Base-by-base conservation (phyloP, 1,284 basidiomycete species). In the Ceratobasidium theobromae region DNA sequence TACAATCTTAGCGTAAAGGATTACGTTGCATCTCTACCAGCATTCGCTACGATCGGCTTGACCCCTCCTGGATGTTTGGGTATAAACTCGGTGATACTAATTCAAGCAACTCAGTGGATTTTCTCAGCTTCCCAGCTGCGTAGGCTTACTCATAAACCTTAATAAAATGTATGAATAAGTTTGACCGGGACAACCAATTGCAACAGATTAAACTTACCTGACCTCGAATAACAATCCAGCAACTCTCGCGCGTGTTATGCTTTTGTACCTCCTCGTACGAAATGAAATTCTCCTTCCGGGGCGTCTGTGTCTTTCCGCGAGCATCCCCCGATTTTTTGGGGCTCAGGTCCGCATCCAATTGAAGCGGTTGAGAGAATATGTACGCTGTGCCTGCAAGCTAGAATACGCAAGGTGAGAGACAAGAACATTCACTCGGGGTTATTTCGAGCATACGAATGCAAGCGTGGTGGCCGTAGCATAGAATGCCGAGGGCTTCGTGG, bases 11-110 rank as follows among this genome's bases (percentile, higher is more conserved):
- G 1, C 21, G 58, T n/a, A 48, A 21, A 4, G 54, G 21, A 14
- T 49, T 38, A 69, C 68, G 91, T 93, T 27, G 88, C 90, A 75
- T 93, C 90, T 68, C 81, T 82, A 16, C 93, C 91, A 5, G 85
- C 91, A 71, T 93, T 89, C 71, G 86, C 87, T 33, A 94, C 75
- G 70, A 94, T 88, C 71, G 92, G 86, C 64, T 83, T 82, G 33
- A 84, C 77, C 6, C 93, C 93, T 52, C 93, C 93, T 0, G 93
- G 93, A 71, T 95, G 92, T 66, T 86, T 66, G 12, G 74, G 71
- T 23, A 83, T 71, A 32, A 82, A 77, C 14, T 78, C 75, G 14
- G 77, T 77, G 0, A 77, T 84, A 28, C 88, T 90, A 71, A 9
- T 12, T 62, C 21, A 45, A 45, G 18, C 12, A 6, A 45, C 5